Evolutionary conservation across 208 protist genomes (phyloP), one percentile per base, ranked within the genome.

Genomic region (Trypanosoma brucei): DNA sequence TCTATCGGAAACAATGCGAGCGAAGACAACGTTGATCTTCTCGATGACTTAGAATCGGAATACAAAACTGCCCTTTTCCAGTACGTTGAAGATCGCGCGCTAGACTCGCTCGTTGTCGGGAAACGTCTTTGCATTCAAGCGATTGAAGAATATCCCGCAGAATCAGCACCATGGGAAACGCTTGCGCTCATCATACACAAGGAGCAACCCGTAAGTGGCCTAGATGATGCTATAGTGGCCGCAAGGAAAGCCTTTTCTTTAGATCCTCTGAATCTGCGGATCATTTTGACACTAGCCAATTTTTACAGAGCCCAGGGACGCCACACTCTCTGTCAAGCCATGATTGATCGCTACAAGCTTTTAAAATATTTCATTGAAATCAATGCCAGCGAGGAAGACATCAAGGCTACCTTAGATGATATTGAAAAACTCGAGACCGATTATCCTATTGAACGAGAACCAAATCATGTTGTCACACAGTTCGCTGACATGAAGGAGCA

Each of bases 311-410:
- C 83, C 9, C 71, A 79, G 31, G 59, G 75, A 33, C 75, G 76
- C 8, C 68, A 73, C 46, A 72, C 72, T 46, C 75, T 93, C 59
- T 70, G 77, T 56, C 76, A 79, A 3, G 51, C 54, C 54, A 88
- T 93, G 83, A 71, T 90, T 72, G 86, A 93, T 64, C 86, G 83
- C 49, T 93, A 88, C 72, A 75, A 70, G 11, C 71, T 88, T 63
- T 68, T 93, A 49, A 67, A 61, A 5, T 81, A 72, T 68, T 75
- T 93, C 64, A 31, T 79, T 46, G 83, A 90, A 60, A 68, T 69
- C 55, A 79, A 61, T 13, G 86, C 79, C 38, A 81, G 55, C 54
- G 66, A 59, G 50, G 78, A 70, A 52, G 86, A 93, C 44, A 79
- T 93, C 59, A 46, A 68, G 35, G 68, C 65, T 1, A 80, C 72